Conservation (phyloP, 2,329 filamentous ascomycete species). For the Aspergillus proliferans region DNA sequence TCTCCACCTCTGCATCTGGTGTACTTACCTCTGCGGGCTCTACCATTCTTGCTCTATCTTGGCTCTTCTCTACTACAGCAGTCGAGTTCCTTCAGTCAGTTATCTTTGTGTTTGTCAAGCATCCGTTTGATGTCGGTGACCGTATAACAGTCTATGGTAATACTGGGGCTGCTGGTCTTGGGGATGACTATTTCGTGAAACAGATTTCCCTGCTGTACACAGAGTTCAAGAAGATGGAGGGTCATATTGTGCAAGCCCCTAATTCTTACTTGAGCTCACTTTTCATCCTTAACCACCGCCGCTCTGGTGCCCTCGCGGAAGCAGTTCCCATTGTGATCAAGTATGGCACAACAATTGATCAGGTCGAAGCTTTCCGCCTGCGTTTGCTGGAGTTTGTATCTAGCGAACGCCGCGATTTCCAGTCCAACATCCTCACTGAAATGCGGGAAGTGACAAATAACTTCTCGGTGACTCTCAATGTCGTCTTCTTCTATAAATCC, state of each 20-base stretch:
- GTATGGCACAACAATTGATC: conserved; percentile 75
- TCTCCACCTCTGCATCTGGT: conserved; percentile 83
- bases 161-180: conserved; percentile 65
- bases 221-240: conserved; percentile 98
- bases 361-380: conserved; percentile 75
- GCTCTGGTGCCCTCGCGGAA: conserved; percentile 82
- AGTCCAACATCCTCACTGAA: conserved; percentile 79
- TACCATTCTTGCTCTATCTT: conserved; percentile 76
- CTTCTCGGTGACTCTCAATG: conserved; percentile 79
- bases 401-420: conserved; percentile 83
- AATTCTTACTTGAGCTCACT: conserved; percentile 89
- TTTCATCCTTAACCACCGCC: conserved; percentile 91
- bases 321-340: conserved; percentile 77
- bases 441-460: conserved; percentile 73
- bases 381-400: conserved; percentile 77
- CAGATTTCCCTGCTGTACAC: conserved; percentile 90
- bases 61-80: conserved; percentile 86
- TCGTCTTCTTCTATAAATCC: conserved; percentile 96
- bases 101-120: conserved; percentile 94
- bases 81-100: conserved; percentile 92
- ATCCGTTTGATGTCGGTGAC: conserved; percentile 94
- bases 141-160: conserved; percentile 88
- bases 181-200: conserved; percentile 94
- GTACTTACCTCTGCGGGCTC: conserved; percentile 87
- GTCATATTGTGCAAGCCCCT: conserved; percentile 89